phyloP scores from a whole-genome alignment of 2,329 filamentous ascomycete genomes.

The Fusarium domesticum region DNA sequence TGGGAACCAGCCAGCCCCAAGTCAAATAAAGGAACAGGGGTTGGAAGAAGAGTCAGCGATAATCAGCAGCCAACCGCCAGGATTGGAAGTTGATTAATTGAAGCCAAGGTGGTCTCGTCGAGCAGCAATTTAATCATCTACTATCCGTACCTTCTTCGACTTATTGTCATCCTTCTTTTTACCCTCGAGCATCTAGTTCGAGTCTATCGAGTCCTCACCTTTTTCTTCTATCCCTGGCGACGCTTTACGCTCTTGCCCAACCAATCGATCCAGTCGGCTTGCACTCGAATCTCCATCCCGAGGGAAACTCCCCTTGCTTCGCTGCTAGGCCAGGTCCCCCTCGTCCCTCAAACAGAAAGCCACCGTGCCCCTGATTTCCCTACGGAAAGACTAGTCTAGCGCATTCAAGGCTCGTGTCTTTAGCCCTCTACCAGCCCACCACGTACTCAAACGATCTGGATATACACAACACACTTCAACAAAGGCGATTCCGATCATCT shows the following conservation, averaged over 20 bases:
- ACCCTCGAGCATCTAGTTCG: neutral
- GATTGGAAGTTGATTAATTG: neutral
- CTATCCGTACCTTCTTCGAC: too few species aligned
- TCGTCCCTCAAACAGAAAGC: slow-evolving; percentile 5
- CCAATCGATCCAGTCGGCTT: neutral
- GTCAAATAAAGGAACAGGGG: neutral
- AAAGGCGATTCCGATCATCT: neutral
- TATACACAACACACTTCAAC: neutral
- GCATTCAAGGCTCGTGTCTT: neutral
- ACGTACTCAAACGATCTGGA: neutral
- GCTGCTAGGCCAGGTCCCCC: slow-evolving; percentile 23
- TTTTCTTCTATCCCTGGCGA: neutral
- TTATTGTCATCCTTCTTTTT: neutral
- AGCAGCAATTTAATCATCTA: neutral
- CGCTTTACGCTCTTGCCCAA: neutral
- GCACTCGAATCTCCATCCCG: too few species aligned
- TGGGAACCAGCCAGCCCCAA: neutral
- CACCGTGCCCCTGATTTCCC: slow-evolving; percentile 18
- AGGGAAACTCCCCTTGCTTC: slow-evolving; percentile 17
- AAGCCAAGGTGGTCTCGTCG: neutral
- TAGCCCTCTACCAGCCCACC: neutral
- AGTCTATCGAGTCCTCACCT: neutral
- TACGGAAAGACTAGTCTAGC: neutral
- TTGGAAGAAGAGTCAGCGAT: neutral
- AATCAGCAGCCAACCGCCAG: neutral